These are phyloP conservation scores for Diaporthe vaccinii DNA, from an alignment of 2,329 filamentous ascomycete species.

Conservation along the genomic window DNA sequence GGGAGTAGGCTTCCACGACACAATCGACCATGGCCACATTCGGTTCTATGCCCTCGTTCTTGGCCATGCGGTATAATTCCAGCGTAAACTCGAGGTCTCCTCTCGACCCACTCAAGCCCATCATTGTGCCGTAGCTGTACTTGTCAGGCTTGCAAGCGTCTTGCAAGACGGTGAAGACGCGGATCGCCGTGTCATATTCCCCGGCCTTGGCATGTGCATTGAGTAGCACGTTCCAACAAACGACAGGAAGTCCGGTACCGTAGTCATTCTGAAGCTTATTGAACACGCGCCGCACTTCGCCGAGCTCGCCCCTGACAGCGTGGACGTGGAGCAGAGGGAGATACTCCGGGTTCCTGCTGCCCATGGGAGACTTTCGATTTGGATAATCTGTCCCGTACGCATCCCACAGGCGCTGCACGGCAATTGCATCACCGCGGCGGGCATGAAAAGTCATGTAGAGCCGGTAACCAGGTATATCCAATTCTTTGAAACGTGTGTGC, in stretches of 20 bases:
- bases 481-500: constrained; percentile 54
- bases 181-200: constrained; percentile 76
- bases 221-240: constrained; percentile 83
- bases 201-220: constrained; percentile 76
- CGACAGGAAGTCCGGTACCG: constrained; percentile 66
- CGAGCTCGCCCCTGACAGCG: constrained; percentile 75
- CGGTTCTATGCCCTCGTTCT: constrained; percentile 63
- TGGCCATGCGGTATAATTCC: constrained; percentile 74
- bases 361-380: neutral
- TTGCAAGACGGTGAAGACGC: constrained; percentile 73
- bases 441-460: constrained; percentile 65
- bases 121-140: constrained; percentile 79
- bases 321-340: constrained; percentile 77
- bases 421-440: constrained; percentile 59
- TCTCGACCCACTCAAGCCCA: constrained; percentile 77
- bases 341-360: constrained; percentile 27
- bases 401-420: constrained; percentile 60
- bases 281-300: constrained; percentile 72
- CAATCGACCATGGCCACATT: constrained; percentile 71
- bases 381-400: constrained; percentile 55
- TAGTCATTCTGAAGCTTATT: constrained; percentile 70
- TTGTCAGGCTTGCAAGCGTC: constrained; percentile 66
- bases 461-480: constrained; percentile 61
- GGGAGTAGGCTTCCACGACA: constrained; percentile 77
- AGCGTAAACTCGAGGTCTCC: constrained; percentile 81